Conservation (phyloP, 257 asterid species). For the Solanum chilense region DNA sequence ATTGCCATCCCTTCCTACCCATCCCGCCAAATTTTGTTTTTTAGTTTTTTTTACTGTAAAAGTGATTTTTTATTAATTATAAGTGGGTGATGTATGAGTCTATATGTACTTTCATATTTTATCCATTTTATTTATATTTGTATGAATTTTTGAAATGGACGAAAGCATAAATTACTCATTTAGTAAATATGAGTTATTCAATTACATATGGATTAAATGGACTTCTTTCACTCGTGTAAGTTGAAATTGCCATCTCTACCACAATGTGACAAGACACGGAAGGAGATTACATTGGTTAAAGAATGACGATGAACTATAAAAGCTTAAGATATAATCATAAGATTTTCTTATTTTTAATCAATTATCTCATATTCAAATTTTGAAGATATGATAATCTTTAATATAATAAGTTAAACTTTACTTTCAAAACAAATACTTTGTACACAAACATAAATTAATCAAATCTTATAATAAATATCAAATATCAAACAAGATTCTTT, state of each 20-base stretch:
- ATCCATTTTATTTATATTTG: too few relatives aligned
- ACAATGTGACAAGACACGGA: background rate
- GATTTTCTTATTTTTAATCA: background rate
- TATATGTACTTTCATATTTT: too few relatives aligned
- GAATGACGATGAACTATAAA: background rate
- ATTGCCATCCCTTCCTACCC: too few relatives aligned
- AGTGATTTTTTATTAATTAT: too few relatives aligned
- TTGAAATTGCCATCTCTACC: background rate
- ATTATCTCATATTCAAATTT: background rate
- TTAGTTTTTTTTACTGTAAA: too few relatives aligned
- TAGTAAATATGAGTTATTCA: background rate
- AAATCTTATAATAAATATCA: too few relatives aligned
- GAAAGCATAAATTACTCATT: too few relatives aligned
- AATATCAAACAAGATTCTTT: background rate
- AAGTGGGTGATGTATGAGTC: too few relatives aligned
- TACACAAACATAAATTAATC: too few relatives aligned
- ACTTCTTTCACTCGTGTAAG: background rate
- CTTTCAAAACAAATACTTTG: too few relatives aligned
- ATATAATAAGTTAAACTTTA: background rate
- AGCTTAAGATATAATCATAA: background rate
- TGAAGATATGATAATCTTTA: background rate
- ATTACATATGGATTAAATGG: background rate
- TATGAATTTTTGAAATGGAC: background rate
- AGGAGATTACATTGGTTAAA: background rate
- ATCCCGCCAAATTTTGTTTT: too few relatives aligned